Conservation (phyloP, 192 early-diverging fungal species). For the Podila horticola region DNA sequence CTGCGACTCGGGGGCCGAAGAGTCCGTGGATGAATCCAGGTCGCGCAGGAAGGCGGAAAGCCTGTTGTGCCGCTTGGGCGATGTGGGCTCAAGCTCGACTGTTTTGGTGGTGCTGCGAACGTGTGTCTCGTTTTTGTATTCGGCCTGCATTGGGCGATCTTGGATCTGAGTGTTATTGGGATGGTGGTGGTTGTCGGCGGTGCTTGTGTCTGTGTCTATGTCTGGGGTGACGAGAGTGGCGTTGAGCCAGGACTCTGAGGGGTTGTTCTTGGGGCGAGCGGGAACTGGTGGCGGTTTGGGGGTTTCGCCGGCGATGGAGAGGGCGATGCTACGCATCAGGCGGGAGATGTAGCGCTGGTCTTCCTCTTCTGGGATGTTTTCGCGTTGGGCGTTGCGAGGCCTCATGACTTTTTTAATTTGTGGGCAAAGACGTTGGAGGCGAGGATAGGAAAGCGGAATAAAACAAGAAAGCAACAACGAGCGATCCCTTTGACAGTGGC, state of each 20-base stretch:
- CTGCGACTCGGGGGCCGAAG: neutral
- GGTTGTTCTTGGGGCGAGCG: neutral
- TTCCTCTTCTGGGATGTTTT: neutral
- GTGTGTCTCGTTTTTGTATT: neutral
- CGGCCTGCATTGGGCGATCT: neutral
- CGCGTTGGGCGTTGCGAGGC: neutral
- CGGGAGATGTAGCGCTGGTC: neutral
- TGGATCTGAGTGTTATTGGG: neutral
- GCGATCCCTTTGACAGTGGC: too few species aligned
- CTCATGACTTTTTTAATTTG: neutral
- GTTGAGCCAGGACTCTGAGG: neutral
- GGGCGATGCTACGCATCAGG: neutral
- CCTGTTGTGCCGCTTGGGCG: neutral
- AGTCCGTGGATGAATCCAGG: neutral
- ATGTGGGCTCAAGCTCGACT: neutral
- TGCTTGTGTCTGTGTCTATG: neutral
- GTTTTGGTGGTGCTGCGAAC: neutral
- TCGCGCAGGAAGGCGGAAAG: neutral
- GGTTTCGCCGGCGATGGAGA: neutral
- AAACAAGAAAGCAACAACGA: too few species aligned
- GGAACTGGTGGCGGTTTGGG: conserved; percentile 1
- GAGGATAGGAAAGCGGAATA: too few species aligned
- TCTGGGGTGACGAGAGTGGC: conserved; percentile 1
- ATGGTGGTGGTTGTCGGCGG: neutral
- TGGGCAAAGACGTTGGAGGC: too few species aligned